Evolutionary conservation across 1,284 basidiomycete genomes (phyloP).

Genomic region (Bjerkandera adusta): DNA sequence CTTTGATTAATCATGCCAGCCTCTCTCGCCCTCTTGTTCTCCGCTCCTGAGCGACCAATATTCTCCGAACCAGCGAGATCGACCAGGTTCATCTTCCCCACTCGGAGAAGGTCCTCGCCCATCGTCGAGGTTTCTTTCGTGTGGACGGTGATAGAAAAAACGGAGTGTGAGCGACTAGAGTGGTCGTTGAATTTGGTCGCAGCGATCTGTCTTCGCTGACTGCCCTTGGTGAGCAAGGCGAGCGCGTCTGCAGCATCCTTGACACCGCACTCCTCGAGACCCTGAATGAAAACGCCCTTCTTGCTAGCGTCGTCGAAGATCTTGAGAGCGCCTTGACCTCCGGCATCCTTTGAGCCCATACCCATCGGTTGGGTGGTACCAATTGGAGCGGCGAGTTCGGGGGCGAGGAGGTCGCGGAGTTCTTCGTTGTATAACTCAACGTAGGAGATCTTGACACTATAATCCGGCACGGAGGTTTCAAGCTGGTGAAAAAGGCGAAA

Average conservation of each 20-base stretch:
- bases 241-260: slow-evolving; percentile 86
- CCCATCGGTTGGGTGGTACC: slow-evolving; percentile 72
- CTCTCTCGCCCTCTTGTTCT: slow-evolving; percentile 92
- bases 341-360: slow-evolving; percentile 42
- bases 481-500: slow-evolving; percentile 92
- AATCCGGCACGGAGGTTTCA: slow-evolving; percentile 77
- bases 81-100: slow-evolving; percentile 96
- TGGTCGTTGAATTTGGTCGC: slow-evolving; percentile 98
- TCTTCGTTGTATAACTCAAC: slow-evolving; percentile 99
- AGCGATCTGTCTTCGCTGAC: slow-evolving; percentile 89
- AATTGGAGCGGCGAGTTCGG: slow-evolving; percentile 63
- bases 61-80: slow-evolving; percentile 98
- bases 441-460: slow-evolving; percentile 92
- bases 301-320: slow-evolving; percentile 92
- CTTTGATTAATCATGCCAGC: slow-evolving; percentile 99
- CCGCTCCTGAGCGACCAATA: slow-evolving; percentile 94
- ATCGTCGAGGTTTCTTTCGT: slow-evolving; percentile 79
- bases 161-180: slow-evolving; percentile 95
- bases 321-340: slow-evolving; percentile 62
- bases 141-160: slow-evolving; percentile 96
- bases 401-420: slow-evolving; percentile 87
- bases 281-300: slow-evolving; percentile 90
- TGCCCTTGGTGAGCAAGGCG: slow-evolving; percentile 84
- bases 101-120: slow-evolving; percentile 88
- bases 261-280: slow-evolving; percentile 89